Conservation (phyloP, 2,329 filamentous ascomycete species). For the Colletotrichum zoysiae region DNA sequence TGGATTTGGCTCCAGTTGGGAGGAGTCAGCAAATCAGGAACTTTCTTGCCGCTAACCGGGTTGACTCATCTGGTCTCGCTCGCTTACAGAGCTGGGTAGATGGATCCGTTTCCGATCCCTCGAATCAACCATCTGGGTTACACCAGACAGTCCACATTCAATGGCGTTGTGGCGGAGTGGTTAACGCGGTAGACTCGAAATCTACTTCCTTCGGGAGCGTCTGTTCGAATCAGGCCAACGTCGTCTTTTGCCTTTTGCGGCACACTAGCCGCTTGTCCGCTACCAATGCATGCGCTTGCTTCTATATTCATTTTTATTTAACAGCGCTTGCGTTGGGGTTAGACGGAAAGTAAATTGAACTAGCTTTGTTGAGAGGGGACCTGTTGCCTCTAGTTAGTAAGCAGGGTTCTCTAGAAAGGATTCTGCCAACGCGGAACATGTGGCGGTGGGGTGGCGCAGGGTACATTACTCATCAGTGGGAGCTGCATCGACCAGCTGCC, state of each 20-base stretch:
- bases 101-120: accelerated
- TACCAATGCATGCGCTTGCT: no score
- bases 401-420: not conserved
- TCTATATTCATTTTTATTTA: no score
- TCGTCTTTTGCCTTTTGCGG: not conserved
- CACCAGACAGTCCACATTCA: not conserved
- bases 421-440: not conserved
- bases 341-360: not conserved
- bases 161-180: conserved; percentile 28
- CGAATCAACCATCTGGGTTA: not conserved
- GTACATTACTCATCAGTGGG: no score
- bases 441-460: not conserved
- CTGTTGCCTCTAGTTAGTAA: no score
- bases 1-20: not conserved
- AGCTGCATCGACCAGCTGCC: no score
- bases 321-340: not conserved
- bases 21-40: not conserved
- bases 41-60: no score
- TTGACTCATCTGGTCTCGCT: no score
- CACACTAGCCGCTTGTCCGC: no score
- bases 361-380: not conserved
- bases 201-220: conserved; percentile 31
- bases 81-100: not conserved
- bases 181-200: conserved; percentile 29
- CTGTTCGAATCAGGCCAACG: conserved; percentile 32